Evolutionary conservation across 345 rosid genomes (phyloP).

Genomic region (Boechera divaricarpa): DNA sequence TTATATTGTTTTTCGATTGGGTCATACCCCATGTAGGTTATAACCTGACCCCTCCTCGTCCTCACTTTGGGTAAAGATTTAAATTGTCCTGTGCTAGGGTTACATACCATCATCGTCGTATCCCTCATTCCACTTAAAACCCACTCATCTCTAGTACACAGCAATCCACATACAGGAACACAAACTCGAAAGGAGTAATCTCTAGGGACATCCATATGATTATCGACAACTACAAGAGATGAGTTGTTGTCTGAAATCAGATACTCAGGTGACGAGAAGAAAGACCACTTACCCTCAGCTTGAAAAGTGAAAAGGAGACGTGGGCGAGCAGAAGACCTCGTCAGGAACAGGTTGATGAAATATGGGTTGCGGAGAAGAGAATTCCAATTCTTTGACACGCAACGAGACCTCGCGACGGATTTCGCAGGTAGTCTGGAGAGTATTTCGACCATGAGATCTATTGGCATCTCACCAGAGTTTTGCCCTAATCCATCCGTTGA

Average conservation of each 20-base stretch:
- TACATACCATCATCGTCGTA: conserved; percentile 14
- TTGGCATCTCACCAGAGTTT: neutral
- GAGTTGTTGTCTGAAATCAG: neutral
- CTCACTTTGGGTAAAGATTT: conserved; percentile 14
- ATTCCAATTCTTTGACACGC: neutral
- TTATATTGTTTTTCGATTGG: conserved; percentile 2
- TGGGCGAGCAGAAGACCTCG: neutral
- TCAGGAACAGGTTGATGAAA: neutral
- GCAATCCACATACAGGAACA: neutral
- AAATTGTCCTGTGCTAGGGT: conserved; percentile 12
- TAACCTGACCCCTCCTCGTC: neutral
- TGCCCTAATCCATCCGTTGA: no score
- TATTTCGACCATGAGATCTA: neutral
- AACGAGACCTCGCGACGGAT: neutral
- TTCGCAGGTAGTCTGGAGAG: neutral
- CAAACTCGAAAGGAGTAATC: neutral
- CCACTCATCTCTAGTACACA: conserved; percentile 13
- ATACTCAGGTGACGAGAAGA: neutral
- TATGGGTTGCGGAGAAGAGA: neutral
- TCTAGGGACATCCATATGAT: neutral
- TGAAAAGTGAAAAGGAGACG: conserved; percentile 11
- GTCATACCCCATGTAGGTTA: neutral
- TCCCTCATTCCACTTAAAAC: neutral
- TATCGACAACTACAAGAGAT: neutral
- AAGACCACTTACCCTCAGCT: conserved; percentile 15